Percentiles rank a stretch among this genome's conserved stretches.
Evolutionary conservation across 2,329 filamentous ascomycete genomes (phyloP).

Genomic region (Neodidymelliopsis sp.): DNA sequence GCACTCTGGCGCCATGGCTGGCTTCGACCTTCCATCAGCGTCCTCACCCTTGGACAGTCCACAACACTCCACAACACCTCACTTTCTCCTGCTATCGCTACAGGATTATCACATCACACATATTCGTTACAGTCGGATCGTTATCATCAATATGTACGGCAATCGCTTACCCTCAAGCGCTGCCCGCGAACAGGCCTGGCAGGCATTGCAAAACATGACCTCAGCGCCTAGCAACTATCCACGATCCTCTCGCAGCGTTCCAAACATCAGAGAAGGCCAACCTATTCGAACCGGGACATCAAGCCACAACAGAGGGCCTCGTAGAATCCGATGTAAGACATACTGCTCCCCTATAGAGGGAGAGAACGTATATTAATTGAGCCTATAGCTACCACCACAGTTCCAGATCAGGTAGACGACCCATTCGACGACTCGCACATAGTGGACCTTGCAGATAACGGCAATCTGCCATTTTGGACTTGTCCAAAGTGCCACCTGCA

Average conservation of each 20-base stretch:
- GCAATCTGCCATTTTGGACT: neutral
- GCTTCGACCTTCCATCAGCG: neutral
- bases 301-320: no score
- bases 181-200: neutral
- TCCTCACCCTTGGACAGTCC: neutral
- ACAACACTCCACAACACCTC: neutral
- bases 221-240: neutral
- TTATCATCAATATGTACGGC: neutral
- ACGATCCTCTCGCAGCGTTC: neutral
- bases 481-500: neutral
- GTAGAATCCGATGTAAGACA: no score
- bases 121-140: neutral
- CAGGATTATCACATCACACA: neutral
- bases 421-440: neutral
- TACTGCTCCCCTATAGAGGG: no score
- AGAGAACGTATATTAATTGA: no score
- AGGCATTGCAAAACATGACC: neutral
- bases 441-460: neutral
- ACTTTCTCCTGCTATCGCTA: neutral
- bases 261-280: neutral
- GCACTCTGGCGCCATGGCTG: neutral
- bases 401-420: neutral
- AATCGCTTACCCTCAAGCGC: neutral
- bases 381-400: no score
- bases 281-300: no score